Conservation (phyloP, 2,329 filamentous ascomycete genomes). For the Neofusicoccum laricinum region DNA sequence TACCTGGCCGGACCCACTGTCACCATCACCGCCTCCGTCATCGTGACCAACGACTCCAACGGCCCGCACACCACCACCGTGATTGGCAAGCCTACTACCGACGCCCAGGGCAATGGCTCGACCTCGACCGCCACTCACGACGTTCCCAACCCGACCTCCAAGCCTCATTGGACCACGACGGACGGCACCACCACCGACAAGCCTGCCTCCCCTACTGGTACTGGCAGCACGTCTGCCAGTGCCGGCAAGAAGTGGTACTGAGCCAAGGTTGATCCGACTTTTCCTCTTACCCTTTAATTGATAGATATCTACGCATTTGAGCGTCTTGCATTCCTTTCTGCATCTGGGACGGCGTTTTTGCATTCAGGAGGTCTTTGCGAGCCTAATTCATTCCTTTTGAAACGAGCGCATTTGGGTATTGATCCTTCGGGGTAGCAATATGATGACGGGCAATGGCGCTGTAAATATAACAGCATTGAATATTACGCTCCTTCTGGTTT, state of each 20-base stretch:
- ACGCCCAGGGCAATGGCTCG: not conserved
- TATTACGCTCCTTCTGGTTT: not conserved
- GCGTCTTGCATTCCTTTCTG: not conserved
- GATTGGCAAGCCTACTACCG: not conserved
- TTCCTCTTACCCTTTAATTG: not conserved
- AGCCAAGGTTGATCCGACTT: not conserved
- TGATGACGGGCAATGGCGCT: not conserved
- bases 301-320: not conserved
- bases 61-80: not conserved
- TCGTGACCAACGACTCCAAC: not conserved
- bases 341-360: not conserved
- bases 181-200: not conserved
- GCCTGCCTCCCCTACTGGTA: not conserved
- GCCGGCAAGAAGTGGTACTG: not conserved
- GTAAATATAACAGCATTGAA: not conserved
- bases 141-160: not conserved
- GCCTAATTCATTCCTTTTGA: not conserved
- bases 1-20: not conserved
- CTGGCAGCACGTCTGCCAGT: slow-evolving; percentile 1
- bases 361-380: not conserved
- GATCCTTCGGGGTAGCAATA: not conserved
- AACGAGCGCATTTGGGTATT: not conserved
- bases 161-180: not conserved
- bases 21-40: not conserved
- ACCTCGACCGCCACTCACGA: not conserved